Evolutionary conservation across 768 basidiomycete species (phyloP).

Genomic region (Boletus reticuloceps): DNA sequence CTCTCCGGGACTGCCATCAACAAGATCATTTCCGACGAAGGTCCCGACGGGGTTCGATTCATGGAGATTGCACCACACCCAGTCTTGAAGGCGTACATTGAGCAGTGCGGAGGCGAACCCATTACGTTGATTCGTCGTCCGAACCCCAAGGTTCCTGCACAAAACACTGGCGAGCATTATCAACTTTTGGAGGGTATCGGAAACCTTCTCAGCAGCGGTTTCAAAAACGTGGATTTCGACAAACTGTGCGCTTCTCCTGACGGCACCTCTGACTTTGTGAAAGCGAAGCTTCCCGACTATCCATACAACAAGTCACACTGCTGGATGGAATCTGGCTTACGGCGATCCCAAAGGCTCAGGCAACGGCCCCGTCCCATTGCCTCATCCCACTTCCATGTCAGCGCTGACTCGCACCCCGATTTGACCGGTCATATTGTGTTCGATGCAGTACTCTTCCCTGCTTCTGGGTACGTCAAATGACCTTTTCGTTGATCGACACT

Average conservation of each 20-base stretch:
- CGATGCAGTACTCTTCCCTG: constrained; percentile 46
- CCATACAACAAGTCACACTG: constrained; percentile 27
- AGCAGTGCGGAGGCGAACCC: constrained; percentile 33
- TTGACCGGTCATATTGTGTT: constrained; percentile 46
- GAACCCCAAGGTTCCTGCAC: constrained; percentile 27
- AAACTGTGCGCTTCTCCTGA: constrained; percentile 22
- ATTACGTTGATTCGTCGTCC: constrained; percentile 32
- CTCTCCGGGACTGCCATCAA: constrained; percentile 34
- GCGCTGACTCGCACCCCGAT: constrained; percentile 30
- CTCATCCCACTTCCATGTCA: constrained; percentile 35
- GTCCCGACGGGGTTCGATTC: constrained; percentile 26
- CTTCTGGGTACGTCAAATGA: constrained; percentile 38
- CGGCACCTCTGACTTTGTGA: constrained; percentile 20
- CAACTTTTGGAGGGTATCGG: constrained; percentile 33
- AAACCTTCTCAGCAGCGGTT: constrained; percentile 28
- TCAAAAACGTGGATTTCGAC: constrained; percentile 30
- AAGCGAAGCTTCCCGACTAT: constrained; percentile 29
- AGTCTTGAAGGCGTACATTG: constrained; percentile 33
- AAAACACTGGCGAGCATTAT: constrained; percentile 35
- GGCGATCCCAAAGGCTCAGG: constrained; percentile 26
- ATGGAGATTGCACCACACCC: constrained; percentile 35
- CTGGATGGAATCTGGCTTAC: constrained; percentile 26
- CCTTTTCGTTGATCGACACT: not conserved
- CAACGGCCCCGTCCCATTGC: constrained; percentile 36
- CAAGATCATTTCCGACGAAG: constrained; percentile 29